Percentiles rank a stretch among this genome's conserved stretches.
Conservation (phyloP, 2,329 filamentous ascomycete genomes). For the Diaporthe nobilis region DNA sequence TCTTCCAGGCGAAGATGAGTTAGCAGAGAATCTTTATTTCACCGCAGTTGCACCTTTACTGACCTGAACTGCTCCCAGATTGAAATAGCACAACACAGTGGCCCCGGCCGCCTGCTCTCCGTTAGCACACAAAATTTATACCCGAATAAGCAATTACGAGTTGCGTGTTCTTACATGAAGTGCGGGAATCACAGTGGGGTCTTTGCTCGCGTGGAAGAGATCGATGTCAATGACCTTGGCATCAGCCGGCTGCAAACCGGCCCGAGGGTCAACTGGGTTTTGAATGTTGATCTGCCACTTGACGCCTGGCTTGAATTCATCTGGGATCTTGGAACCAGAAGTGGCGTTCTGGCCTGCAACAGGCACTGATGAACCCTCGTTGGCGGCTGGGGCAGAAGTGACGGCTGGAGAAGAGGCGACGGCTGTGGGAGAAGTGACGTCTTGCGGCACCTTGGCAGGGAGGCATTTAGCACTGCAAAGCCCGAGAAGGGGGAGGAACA, state of each 20-base stretch:
- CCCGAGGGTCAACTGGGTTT: slow-evolving; percentile 35
- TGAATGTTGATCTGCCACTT: slow-evolving; percentile 41
- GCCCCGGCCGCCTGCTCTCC: slow-evolving; percentile 10
- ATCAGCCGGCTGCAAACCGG: slow-evolving; percentile 33
- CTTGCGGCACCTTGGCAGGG: background rate
- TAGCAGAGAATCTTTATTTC: too few relatives aligned
- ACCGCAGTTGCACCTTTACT: background rate
- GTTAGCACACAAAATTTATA: background rate
- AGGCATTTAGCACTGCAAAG: slow-evolving; percentile 28
- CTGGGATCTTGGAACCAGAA: background rate
- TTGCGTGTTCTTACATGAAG: slow-evolving; percentile 30
- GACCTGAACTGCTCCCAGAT: slow-evolving; percentile 29
- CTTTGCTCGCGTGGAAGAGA: slow-evolving; percentile 38
- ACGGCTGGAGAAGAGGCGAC: background rate
- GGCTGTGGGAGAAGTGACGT: background rate
- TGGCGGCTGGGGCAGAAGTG: background rate
- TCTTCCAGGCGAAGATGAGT: background rate
- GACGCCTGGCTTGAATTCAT: slow-evolving; percentile 32
- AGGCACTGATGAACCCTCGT: background rate
- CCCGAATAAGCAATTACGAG: background rate
- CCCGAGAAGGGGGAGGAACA: slow-evolving; percentile 27
- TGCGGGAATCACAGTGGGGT: slow-evolving; percentile 32
- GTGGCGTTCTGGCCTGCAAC: slow-evolving; percentile 1
- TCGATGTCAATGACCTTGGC: slow-evolving; percentile 40
- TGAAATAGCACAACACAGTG: slow-evolving; percentile 39